Conservation (phyloP, 495 filamentous ascomycete genomes). For the Penicillium cataractarum region DNA sequence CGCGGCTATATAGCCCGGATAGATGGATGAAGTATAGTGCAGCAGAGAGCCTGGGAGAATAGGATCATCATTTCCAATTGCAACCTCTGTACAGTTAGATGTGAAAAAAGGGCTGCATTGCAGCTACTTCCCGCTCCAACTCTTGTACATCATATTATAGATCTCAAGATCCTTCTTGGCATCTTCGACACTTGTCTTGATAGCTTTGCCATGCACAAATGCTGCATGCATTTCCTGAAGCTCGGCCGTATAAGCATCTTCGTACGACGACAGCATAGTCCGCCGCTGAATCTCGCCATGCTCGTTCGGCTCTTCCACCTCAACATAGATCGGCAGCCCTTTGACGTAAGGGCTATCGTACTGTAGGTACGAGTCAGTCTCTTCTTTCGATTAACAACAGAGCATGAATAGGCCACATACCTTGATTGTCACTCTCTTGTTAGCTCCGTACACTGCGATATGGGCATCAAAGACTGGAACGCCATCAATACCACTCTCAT, state of each 20-base stretch:
- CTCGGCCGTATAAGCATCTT: slow-evolving; percentile 56
- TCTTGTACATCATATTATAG: slow-evolving; percentile 33
- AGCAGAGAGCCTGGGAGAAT: neutral
- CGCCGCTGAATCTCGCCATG: slow-evolving; percentile 33
- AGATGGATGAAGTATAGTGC: neutral
- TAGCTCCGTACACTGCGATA: slow-evolving; percentile 45
- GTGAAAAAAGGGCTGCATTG: neutral
- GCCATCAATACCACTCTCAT: slow-evolving; percentile 29
- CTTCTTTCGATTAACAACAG: neutral
- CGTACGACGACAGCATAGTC: slow-evolving; percentile 42
- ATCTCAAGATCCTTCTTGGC: slow-evolving; percentile 48
- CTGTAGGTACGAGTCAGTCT: slow-evolving; percentile 27
- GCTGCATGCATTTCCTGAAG: slow-evolving; percentile 45
- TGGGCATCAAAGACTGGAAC: slow-evolving; percentile 50
- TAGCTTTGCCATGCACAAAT: slow-evolving; percentile 39
- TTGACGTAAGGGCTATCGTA: slow-evolving; percentile 58
- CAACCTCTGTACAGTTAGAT: neutral
- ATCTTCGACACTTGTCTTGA: slow-evolving; percentile 51
- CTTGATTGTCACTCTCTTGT: slow-evolving; percentile 36
- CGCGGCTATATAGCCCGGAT: neutral
- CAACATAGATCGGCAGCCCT: slow-evolving; percentile 50
- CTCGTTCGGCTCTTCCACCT: slow-evolving; percentile 44
- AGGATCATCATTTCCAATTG: neutral
- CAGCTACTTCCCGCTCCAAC: slow-evolving; percentile 9
- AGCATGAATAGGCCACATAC: neutral